These are phyloP conservation scores for Angomonas ambiguus DNA, from an alignment of 208 protist species.

Conservation along the genomic window DNA sequence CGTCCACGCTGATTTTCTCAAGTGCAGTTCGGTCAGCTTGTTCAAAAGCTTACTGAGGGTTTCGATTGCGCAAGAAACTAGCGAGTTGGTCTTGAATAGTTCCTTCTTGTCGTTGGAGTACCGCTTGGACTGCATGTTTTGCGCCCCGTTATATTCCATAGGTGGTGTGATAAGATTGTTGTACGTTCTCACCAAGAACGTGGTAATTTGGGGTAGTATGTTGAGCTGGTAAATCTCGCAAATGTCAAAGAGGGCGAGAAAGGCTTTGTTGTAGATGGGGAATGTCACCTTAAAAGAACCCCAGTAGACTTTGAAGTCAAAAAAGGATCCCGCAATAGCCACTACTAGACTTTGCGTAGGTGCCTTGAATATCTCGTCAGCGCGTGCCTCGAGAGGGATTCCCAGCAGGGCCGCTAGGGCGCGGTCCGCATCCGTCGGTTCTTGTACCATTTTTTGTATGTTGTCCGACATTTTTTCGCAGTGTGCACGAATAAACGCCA, in stretches of 20 bases:
- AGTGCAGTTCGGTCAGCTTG: slow-evolving; percentile 33
- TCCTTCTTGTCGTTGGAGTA: slow-evolving; percentile 33
- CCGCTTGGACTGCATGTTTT: slow-evolving; percentile 21
- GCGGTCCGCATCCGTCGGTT: slow-evolving; percentile 32
- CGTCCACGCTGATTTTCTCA: slow-evolving; percentile 45
- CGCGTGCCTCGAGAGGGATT: slow-evolving; percentile 37
- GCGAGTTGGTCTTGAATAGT: slow-evolving; percentile 42
- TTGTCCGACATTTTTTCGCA: slow-evolving; percentile 26
- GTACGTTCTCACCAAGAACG: slow-evolving; percentile 38
- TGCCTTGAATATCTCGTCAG: slow-evolving; percentile 46
- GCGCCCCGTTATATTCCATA: slow-evolving; percentile 10
- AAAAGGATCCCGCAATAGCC: slow-evolving; percentile 40
- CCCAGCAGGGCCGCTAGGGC: slow-evolving; percentile 58
- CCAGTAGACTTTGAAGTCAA: slow-evolving; percentile 41
- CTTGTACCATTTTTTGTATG: slow-evolving; percentile 20
- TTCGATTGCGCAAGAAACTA: slow-evolving; percentile 32
- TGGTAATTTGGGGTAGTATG: slow-evolving; percentile 35
- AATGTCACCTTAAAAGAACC: slow-evolving; percentile 54
- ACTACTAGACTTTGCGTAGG: slow-evolving; percentile 32
- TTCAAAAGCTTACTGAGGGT: slow-evolving; percentile 57
- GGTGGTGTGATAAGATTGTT: slow-evolving; percentile 38
- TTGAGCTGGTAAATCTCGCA: slow-evolving; percentile 49
- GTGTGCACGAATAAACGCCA: slow-evolving; percentile 41
- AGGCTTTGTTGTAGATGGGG: slow-evolving; percentile 63
- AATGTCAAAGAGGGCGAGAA: slow-evolving; percentile 40